phyloP scores from a whole-genome alignment of 331 rosid genomes.

The Stylosanthes scabra region DNA sequence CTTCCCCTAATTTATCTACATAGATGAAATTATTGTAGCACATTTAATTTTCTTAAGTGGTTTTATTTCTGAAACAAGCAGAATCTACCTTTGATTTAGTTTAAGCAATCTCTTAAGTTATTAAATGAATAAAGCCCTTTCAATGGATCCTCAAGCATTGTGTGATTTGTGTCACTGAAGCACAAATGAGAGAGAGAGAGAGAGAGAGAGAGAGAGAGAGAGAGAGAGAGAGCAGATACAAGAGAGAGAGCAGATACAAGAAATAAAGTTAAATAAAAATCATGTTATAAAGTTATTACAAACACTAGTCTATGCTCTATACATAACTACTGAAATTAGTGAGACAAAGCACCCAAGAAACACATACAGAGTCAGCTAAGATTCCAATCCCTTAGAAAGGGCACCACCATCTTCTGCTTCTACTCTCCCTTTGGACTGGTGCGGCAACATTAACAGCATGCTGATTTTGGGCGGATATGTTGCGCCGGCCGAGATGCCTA shows the following conservation, averaged over 20 bases:
- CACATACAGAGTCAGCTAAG: slow-evolving; percentile 34
- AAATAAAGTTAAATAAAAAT: background rate
- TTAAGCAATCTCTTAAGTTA: background rate
- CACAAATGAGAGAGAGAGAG: slow-evolving; percentile 26
- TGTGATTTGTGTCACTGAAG: slow-evolving; percentile 33
- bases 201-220: too few species aligned
- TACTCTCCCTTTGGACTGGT: slow-evolving; percentile 66
- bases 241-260: background rate
- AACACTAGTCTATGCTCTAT: slow-evolving; percentile 23
- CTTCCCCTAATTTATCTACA: background rate
- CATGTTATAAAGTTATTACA: slow-evolving; percentile 3
- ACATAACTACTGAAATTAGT: slow-evolving; percentile 36
- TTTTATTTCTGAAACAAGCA: background rate
- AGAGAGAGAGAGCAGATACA: too few species aligned
- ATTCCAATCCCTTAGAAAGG: slow-evolving; percentile 54
- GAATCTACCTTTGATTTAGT: background rate
- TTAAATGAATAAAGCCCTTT: background rate
- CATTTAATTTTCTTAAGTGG: background rate
- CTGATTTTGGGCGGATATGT: slow-evolving; percentile 47
- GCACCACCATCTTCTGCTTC: slow-evolving; percentile 92
- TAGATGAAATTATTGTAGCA: background rate
- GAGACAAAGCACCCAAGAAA: slow-evolving; percentile 38
- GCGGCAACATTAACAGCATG: slow-evolving; percentile 41
- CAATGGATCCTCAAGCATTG: too few species aligned
- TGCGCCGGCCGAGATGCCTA: slow-evolving; percentile 37